Percentiles rank a stretch among this genome's conserved stretches.
Evolutionary conservation across 2,329 filamentous ascomycete species (phyloP).

Genomic region (Trichoderma semiorbis): DNA sequence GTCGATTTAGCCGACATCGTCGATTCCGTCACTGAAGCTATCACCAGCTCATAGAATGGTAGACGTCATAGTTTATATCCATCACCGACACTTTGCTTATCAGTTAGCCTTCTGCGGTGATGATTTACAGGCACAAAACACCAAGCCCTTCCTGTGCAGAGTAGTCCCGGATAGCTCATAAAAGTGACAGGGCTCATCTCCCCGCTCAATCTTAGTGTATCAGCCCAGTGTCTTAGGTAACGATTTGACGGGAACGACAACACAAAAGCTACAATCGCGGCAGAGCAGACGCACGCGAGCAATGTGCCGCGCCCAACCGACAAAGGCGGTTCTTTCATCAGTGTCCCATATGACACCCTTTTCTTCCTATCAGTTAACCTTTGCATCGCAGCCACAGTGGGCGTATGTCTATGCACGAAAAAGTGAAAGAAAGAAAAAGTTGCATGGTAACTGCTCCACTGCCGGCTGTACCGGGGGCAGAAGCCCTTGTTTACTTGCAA

Average conservation of each 20-base stretch:
- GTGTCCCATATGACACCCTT: neutral
- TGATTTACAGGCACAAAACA: neutral
- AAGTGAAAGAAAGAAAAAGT: neutral
- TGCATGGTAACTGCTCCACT: neutral
- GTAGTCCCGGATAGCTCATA: neutral
- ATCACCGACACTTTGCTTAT: neutral
- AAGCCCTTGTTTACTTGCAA: constrained; percentile 1
- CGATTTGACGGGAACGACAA: neutral
- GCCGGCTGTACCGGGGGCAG: neutral
- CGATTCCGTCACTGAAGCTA: constrained; percentile 8
- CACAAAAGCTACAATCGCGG: neutral
- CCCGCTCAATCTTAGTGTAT: constrained; percentile 2
- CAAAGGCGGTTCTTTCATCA: neutral
- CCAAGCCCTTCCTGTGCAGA: neutral
- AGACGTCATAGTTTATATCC: constrained; percentile 4
- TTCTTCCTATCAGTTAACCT: neutral
- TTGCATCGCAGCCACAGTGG: neutral
- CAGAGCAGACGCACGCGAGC: neutral
- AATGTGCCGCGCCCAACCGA: neutral
- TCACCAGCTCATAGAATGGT: neutral
- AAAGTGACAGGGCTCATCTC: neutral
- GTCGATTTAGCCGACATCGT: neutral
- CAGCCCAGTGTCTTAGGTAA: neutral
- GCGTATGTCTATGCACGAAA: neutral
- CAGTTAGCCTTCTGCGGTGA: neutral